Conservation (phyloP, 805 yeast genomes). For the Hanseniaspora lachancei region DNA sequence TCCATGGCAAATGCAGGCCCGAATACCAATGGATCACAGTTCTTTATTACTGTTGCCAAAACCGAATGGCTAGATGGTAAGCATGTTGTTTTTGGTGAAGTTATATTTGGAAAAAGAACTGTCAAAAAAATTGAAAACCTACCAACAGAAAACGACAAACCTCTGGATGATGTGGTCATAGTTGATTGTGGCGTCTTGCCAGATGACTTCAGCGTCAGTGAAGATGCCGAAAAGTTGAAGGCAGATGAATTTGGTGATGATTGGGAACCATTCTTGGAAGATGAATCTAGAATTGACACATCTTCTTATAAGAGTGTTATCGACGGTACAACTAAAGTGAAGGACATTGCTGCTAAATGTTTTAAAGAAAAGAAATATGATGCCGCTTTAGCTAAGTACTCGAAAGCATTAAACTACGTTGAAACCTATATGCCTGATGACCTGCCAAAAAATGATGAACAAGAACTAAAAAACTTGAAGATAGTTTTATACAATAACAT, state of each 20-base stretch:
- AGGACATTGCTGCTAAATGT: slow-evolving; percentile 63
- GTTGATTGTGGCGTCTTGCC: slow-evolving; percentile 69
- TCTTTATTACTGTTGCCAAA: slow-evolving; percentile 76
- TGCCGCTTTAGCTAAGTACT: slow-evolving; percentile 53
- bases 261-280: slow-evolving; percentile 63
- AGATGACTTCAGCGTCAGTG: slow-evolving; percentile 38
- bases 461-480: slow-evolving; percentile 21
- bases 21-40: slow-evolving; percentile 95
- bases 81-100: slow-evolving; percentile 92
- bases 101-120: slow-evolving; percentile 65
- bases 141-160: slow-evolving; percentile 58
- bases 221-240: slow-evolving; percentile 31
- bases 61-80: slow-evolving; percentile 57
- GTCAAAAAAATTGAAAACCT: slow-evolving; percentile 66
- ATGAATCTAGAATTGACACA: slow-evolving; percentile 53
- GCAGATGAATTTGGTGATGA: slow-evolving; percentile 78
- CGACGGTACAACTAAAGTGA: slow-evolving; percentile 49
- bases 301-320: slow-evolving; percentile 53
- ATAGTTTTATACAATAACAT: slow-evolving; percentile 49
- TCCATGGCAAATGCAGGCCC: slow-evolving; percentile 99
- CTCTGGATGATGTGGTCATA: slow-evolving; percentile 55
- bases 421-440: slow-evolving; percentile 44
- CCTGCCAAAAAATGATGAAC: slow-evolving; percentile 38
- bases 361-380: slow-evolving; percentile 52
- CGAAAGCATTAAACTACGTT: slow-evolving; percentile 57